These are phyloP conservation scores for Perkinsus olseni DNA, from an alignment of 169 alveolate genomes.

Conservation along the genomic window DNA sequence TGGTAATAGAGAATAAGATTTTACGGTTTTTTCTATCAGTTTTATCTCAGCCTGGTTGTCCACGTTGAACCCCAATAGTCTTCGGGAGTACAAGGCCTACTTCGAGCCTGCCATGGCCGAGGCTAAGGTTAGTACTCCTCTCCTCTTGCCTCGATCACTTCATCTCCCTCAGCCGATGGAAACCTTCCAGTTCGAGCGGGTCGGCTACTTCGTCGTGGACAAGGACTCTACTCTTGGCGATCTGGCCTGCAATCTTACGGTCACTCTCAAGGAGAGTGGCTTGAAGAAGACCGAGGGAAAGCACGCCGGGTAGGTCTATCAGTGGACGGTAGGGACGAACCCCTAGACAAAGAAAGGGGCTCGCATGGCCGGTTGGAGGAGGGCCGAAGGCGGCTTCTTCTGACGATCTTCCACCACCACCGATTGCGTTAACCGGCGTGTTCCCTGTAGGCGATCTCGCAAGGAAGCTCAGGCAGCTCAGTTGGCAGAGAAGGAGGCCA, in stretches of 20 bases:
- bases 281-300: neutral
- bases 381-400: too few species aligned
- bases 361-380: too few species aligned
- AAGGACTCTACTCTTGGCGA: slow-evolving; percentile 43
- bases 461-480: neutral
- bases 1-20: neutral
- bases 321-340: too few species aligned
- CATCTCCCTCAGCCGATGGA: slow-evolving; percentile 9
- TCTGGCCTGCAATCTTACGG: slow-evolving; percentile 49
- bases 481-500: neutral
- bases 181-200: slow-evolving; percentile 63
- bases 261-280: slow-evolving; percentile 45
- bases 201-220: slow-evolving; percentile 68
- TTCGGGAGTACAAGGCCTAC: neutral
- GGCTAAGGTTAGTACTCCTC: neutral
- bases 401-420: too few species aligned
- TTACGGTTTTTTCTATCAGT: neutral
- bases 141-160: neutral
- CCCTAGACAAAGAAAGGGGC: too few species aligned
- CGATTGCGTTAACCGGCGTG: too few species aligned
- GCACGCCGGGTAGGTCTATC: neutral
- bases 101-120: neutral
- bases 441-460: neutral
- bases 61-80: neutral
- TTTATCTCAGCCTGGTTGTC: neutral